Base-by-base conservation (phyloP, 257 asterid genomes). In the Paraleonurus japonicus region DNA sequence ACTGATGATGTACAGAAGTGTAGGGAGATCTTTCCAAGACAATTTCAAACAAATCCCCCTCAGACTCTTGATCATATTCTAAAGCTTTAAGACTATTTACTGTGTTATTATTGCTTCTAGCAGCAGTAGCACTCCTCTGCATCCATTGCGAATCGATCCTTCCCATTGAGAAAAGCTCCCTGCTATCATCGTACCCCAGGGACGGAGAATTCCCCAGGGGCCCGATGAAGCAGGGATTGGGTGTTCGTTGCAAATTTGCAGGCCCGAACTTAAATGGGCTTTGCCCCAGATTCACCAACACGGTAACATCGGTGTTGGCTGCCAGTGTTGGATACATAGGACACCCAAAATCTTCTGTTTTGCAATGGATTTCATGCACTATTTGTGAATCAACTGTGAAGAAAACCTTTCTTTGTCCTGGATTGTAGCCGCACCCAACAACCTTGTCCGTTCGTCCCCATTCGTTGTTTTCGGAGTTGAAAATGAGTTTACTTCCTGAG, bases 91-190 rank as follows among this genome's bases (percentile, higher is more conserved):
- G 75, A 32, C 86, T 84, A 62, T 71, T 83, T 47, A 83, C 89
- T 8, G 85, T 83, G 47, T 84, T 83, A 22, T 74, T 80, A 47
- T 79, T 82, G 75, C 88, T 86, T 79, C 86, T 87, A 7, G 85
- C 78, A 0, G 86, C 82, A 54, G 84, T 78, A 0, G 87, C 82
- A 51, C 83, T 87, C 75, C 92, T 67, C 41, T 84, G 85, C 4
- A 82, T 76, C 90, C 97, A 90, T 30, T 79, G 88, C 0, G 94
- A 74, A 69, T 94, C 98, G 27, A 94, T 87, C 77, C 98, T 83
- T 23, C 97, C 97, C 95, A 94, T 94, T 1, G 98, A 94, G 79
- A 94, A 94, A 75, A 94, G 96, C 73, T 94, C 98, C 68, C 65
- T 85, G 75, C 98, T 94, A 22, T 94, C 98, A 0, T 92, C 98